Base-by-base conservation (phyloP, 225 moss, liverwort and hornwort genomes). In the Neckera pumila region DNA sequence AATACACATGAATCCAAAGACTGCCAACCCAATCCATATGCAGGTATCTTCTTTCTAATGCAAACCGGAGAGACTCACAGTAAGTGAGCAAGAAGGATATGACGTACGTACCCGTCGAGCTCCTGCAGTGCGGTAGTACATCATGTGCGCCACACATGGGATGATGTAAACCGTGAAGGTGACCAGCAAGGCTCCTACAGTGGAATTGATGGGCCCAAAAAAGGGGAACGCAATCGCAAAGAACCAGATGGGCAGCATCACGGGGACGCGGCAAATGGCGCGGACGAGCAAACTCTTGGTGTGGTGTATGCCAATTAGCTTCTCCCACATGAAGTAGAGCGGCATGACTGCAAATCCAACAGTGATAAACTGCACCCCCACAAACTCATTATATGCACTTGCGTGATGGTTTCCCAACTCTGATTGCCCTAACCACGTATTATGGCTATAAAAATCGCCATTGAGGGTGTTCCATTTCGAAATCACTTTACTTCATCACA, bases 121-220 rank as follows among this genome's bases (percentile, higher is more conserved):
- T 57, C 67, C 51, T 34, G 85, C 74, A 43, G 87, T 76, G 61
- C 87, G 82, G 85, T 79, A 93, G 60, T 84, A 90, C 77, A 69
- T 75, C 90, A 90, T 89, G 81, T 93, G 92, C 6, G 90, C 90
- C 66, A 51, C 25, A 62, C 91, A 91, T 7, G 93, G 92, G 78
- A 93, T 90, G 82, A 93, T 89, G 87, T 93, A 93, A 23, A 89
- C 88, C 11, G 90, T 93, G 86, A 93, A 91, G 4, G 93, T 92
- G 56, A 93, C 93, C 21, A 93, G 82, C 79, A 93, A 61, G 20
- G 93, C 92, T 3, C 90, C 92, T 22, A 93, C 92, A 2, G 92
- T 84, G 42, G 93, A 93, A 69, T 76, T 76, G 53, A 76, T 76
- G 34, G 76, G 76, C 9, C 53, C 53, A 9, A 53, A 53, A 76